These are phyloP conservation scores for Aquilaria sinensis DNA, from an alignment of 345 rosid genomes.

Conservation along the genomic window DNA sequence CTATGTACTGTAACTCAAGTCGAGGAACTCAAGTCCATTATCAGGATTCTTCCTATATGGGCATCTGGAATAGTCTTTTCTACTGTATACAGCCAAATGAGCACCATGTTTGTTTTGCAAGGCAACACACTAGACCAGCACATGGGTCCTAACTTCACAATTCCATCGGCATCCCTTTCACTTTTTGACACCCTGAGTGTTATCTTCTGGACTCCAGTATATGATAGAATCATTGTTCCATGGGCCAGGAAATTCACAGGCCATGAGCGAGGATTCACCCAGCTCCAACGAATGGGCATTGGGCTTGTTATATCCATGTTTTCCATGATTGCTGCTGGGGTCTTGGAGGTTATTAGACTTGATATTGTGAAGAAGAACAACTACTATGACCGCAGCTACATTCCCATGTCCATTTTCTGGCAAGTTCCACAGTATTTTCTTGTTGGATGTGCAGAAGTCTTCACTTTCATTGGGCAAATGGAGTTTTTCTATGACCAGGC, in stretches of 20 bases:
- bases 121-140: slow-evolving; percentile 90
- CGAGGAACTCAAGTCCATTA: slow-evolving; percentile 79
- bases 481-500: slow-evolving; percentile 96
- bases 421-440: slow-evolving; percentile 90
- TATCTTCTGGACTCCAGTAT: slow-evolving; percentile 82
- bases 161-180: slow-evolving; percentile 93
- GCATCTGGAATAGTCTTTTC: slow-evolving; percentile 86
- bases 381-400: slow-evolving; percentile 40
- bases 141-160: slow-evolving; percentile 65
- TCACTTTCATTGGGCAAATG: slow-evolving; percentile 71
- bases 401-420: slow-evolving; percentile 90
- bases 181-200: slow-evolving; percentile 82
- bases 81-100: slow-evolving; percentile 86
- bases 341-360: slow-evolving; percentile 62
- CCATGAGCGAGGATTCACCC: slow-evolving; percentile 80
- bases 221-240: slow-evolving; percentile 67
- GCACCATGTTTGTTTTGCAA: slow-evolving; percentile 85
- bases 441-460: slow-evolving; percentile 85
- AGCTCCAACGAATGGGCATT: slow-evolving; percentile 89
- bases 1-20: slow-evolving; percentile 92
- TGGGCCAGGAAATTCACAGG: slow-evolving; percentile 58
- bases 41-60: slow-evolving; percentile 80
- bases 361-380: slow-evolving; percentile 41
- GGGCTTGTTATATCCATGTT: slow-evolving; percentile 76
- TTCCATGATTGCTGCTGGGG: slow-evolving; percentile 68